Evolutionary conservation across 2,329 filamentous ascomycete genomes (phyloP), one percentile per base, ranked within the genome.

Genomic region (Colletotrichum cordylinicola): DNA sequence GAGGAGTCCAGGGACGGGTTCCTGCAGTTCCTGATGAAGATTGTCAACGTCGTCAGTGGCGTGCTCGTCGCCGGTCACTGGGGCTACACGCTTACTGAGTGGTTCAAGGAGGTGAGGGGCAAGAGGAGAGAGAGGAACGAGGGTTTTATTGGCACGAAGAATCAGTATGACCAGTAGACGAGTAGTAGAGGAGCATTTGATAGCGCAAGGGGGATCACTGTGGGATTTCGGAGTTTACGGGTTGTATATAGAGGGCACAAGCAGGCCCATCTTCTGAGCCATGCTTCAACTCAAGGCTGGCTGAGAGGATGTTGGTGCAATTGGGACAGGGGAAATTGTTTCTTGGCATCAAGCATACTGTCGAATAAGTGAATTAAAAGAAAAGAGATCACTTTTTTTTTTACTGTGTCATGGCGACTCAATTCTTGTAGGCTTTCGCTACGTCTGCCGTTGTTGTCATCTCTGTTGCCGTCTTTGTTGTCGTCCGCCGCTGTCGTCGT

Each of bases 61-160:
- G 95, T 98, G 24, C 87, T 99, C 78, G 97, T 99, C 7, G 95
- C 96, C 1, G 96, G 96, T 3, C 95, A 98, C 78, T 99, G 97
- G 97, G 90, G 94, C 67, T 98, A 95, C 84, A 95, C 96, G 78
- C 88, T 99, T 78, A 93, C 88, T 65, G 94, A 96, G 78, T 98
- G 95, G 94, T 86, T 89, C 2, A 85, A 85, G 56, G 90, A 91
- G 78, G 88, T 92, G 6, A 78, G 89, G 72, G 90, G 91, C 3
- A 85, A 84, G 78, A 86, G 88, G 77, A 84, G 87, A 78, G 84
- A 88, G 65, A 85, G 83, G 74, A 84, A 82, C 55, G 86, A 77
- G 55, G 77, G 77, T 4, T 77, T 78, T 29, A 78, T 78, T 35
- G 77, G 77, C 16, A 77, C 75, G 18, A 72, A 75, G 48, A 67